Conservation (phyloP, 2,329 filamentous ascomycete species). For the Fulvia fulva region DNA sequence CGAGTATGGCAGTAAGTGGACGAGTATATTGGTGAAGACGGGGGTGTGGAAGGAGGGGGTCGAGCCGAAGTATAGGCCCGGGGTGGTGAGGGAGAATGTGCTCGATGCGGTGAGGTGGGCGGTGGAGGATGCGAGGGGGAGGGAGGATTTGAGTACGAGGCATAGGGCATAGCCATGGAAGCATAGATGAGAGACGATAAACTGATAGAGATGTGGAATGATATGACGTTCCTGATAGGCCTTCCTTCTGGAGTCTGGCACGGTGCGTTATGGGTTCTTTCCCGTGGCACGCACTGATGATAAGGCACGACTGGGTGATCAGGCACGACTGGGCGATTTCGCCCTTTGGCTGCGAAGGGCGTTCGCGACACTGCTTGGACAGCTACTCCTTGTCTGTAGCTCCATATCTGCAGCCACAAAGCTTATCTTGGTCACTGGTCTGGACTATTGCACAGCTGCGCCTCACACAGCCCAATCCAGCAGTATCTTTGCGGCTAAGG, state of each 20-base stretch:
- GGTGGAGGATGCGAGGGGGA: constrained; percentile 48
- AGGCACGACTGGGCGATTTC: too few relatives aligned
- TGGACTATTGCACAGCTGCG: too few relatives aligned
- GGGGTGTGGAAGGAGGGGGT: constrained; percentile 65
- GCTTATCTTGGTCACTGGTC: too few relatives aligned
- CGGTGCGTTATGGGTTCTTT: too few relatives aligned
- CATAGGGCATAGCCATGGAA: background rate
- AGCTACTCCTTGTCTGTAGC: too few relatives aligned
- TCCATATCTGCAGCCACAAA: background rate
- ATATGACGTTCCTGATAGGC: background rate
- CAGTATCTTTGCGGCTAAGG: too few relatives aligned
- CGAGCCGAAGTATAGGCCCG: constrained; percentile 58
- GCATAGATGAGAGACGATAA: background rate
- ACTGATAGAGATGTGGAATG: background rate
- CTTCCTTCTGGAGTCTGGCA: too few relatives aligned
- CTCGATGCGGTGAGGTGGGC: constrained; percentile 74
- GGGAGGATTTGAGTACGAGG: background rate
- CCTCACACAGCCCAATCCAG: too few relatives aligned
- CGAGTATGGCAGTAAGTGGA: constrained; percentile 67
- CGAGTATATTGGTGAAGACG: constrained; percentile 71
- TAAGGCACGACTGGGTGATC: too few relatives aligned
- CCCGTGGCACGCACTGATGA: too few relatives aligned
- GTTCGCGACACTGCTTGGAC: too few relatives aligned
- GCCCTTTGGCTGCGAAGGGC: too few relatives aligned
- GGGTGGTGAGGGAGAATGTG: constrained; percentile 68